Base-by-base conservation (phyloP, 2,329 filamentous ascomycete genomes). In the Pestalotiopsis sp. region DNA sequence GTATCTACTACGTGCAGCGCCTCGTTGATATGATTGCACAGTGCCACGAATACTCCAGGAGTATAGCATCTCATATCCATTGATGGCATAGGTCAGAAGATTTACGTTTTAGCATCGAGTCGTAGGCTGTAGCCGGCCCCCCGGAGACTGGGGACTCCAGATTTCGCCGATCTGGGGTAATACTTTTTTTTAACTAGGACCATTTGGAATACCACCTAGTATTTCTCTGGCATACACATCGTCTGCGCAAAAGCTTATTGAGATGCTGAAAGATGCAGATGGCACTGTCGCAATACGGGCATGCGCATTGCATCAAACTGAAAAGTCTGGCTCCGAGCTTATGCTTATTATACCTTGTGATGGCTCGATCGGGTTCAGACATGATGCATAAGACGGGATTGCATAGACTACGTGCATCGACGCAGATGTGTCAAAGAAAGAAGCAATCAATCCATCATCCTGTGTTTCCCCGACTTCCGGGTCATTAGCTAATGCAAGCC, bases 141-240 rank as follows among this genome's bases (percentile, higher is more conserved):
- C 45, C 45, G n/a, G 45, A 9, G 17, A n/a, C 57, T 36, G 57
- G 57, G 57, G 57, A 36, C 59, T 64, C 61, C 61, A 64, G 61
- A 64, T 52, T 64, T 13, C 39, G 61, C 61, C 61, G 61, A 64
- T 64, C 61, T 39, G 61, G 61, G 61, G 61, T 64, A 64, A 23
- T n/a, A 27, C 13, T 13, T 59, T 52, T 49, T 49, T 52, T 20
- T 52, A 17, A 23, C 23, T 59, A 59, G 57, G 23, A 23, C 57
- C 11, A 23, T 25, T 27, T 14, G 9, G 57, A 36, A n/a, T 23
- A 59, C 27, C n/a, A 27, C 23, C n/a, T n/a, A 59, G 12, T 31
- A 23, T 17, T 27, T 58, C 20, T 27, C 23, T 27, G 27, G 23
- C 57, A 6, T 13, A 59, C 57, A 13, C 25, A 14, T 36, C 2